Evolutionary conservation across 2,329 filamentous ascomycete species (phyloP).

Genomic region (Monosporascus sp.): DNA sequence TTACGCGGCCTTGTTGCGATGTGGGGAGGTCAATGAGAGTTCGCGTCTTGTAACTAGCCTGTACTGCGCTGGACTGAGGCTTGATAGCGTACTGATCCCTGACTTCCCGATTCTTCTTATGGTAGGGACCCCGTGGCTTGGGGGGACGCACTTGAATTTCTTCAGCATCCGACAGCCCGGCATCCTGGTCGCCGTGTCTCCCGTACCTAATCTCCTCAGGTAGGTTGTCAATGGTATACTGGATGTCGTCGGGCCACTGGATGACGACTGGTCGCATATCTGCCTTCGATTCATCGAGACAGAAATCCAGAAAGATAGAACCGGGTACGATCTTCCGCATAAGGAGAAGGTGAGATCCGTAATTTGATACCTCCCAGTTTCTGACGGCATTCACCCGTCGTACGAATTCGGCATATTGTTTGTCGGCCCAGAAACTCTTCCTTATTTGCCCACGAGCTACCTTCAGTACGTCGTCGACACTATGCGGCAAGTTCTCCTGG

Average conservation of each 20-base stretch:
- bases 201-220: constrained; percentile 32
- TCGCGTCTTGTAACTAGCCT: constrained; percentile 24
- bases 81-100: constrained; percentile 1
- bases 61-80: constrained; percentile 11
- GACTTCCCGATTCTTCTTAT: not conserved
- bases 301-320: constrained; percentile 34
- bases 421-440: constrained; percentile 14
- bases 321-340: constrained; percentile 29
- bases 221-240: constrained; percentile 35
- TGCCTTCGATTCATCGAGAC: constrained; percentile 12
- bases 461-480: constrained; percentile 16
- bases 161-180: constrained; percentile 10
- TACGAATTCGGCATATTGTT: constrained; percentile 19
- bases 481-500: constrained; percentile 17
- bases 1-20: constrained; percentile 25
- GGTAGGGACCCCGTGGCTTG: not conserved
- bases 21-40: constrained; percentile 19
- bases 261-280: constrained; percentile 21
- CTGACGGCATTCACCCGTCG: constrained; percentile 31
- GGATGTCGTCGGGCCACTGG: constrained; percentile 33
- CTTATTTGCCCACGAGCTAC: constrained; percentile 7
- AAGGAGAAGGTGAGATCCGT: constrained; percentile 28
- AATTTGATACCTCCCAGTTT: constrained; percentile 39
- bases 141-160: not conserved
- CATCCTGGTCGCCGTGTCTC: constrained; percentile 26